Evolutionary conservation across 2,329 filamentous ascomycete genomes (phyloP).

Genomic region (Aspergillus bombycis): DNA sequence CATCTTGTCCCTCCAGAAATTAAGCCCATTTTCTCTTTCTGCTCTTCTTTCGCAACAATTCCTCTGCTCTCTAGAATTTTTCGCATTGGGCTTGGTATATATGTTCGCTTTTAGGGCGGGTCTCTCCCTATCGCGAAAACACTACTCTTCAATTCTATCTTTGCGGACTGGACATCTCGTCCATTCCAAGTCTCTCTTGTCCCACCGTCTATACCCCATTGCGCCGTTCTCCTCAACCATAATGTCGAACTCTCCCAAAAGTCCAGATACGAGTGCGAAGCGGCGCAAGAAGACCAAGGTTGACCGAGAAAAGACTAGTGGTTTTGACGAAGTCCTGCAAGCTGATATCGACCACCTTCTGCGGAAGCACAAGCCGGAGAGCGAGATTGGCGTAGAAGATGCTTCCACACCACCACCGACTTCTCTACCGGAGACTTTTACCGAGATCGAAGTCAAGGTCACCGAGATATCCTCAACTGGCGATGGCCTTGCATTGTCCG

Average conservation of each 20-base stretch:
- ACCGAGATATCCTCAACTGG: slow-evolving; percentile 85
- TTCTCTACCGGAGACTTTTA: slow-evolving; percentile 65
- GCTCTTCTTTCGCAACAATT: slow-evolving; percentile 2
- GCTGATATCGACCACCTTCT: slow-evolving; percentile 60
- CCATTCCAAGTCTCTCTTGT: slow-evolving; percentile 12
- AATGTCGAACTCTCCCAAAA: slow-evolving; percentile 34
- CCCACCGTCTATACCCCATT: slow-evolving; percentile 15
- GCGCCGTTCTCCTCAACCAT: slow-evolving; percentile 25
- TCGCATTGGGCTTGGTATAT: neutral
- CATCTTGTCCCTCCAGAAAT: slow-evolving; percentile 7
- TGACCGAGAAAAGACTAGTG: slow-evolving; percentile 63
- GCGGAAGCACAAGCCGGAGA: slow-evolving; percentile 31
- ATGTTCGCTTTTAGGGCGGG: slow-evolving; percentile 16
- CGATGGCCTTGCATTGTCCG: slow-evolving; percentile 79
- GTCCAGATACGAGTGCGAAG: slow-evolving; percentile 28
- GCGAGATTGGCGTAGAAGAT: slow-evolving; percentile 30
- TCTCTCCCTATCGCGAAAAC: slow-evolving; percentile 7
- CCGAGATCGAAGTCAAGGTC: slow-evolving; percentile 82
- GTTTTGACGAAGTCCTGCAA: slow-evolving; percentile 68
- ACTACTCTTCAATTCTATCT: slow-evolving; percentile 6
- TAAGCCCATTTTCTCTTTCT: slow-evolving; percentile 3
- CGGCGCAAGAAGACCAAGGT: slow-evolving; percentile 54
- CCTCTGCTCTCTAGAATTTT: neutral
- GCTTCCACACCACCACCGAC: slow-evolving; percentile 24
- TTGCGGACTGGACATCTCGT: slow-evolving; percentile 12